Evolutionary conservation across 2,329 filamentous ascomycete genomes (phyloP).

Genomic region (Aspergillus sp.): DNA sequence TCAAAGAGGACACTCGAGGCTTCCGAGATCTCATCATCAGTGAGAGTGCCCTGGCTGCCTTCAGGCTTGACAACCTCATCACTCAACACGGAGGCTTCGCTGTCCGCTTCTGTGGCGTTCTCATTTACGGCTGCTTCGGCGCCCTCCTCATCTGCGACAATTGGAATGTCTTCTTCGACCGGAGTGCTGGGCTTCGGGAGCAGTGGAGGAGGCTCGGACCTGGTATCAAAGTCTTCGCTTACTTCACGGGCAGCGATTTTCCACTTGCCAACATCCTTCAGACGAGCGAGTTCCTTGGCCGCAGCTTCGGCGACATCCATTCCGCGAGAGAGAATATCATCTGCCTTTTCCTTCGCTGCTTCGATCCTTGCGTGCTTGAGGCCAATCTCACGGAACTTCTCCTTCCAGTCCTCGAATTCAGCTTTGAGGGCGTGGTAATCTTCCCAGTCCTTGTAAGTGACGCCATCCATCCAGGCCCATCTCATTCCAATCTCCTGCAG

Average conservation of each 20-base stretch:
- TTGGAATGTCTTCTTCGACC: slow-evolving; percentile 17
- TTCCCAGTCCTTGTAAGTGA: slow-evolving; percentile 97
- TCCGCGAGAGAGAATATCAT: slow-evolving; percentile 73
- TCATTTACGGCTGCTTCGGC: neutral
- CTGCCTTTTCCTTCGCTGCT: slow-evolving; percentile 68
- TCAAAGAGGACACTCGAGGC: neutral
- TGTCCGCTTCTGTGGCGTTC: neutral
- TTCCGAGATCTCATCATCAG: neutral
- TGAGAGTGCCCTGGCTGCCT: neutral
- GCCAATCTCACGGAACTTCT: slow-evolving; percentile 77
- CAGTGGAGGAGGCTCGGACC: slow-evolving; percentile 47
- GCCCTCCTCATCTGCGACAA: slow-evolving; percentile 16
- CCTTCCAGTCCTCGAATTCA: slow-evolving; percentile 82
- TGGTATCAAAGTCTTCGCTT: slow-evolving; percentile 77
- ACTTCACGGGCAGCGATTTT: slow-evolving; percentile 78
- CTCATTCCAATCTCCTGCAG: slow-evolving; percentile 88
- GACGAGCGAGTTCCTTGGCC: slow-evolving; percentile 75
- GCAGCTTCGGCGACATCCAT: slow-evolving; percentile 80
- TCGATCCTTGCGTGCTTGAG: slow-evolving; percentile 72
- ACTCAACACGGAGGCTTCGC: neutral
- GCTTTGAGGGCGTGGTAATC: slow-evolving; percentile 89
- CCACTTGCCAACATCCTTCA: slow-evolving; percentile 84
- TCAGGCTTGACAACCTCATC: slow-evolving; percentile 1
- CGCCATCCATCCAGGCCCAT: slow-evolving; percentile 94
- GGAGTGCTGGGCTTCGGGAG: slow-evolving; percentile 30